Base-by-base conservation (phyloP, 768 basidiomycete genomes). In the Tricholoma sp. region DNA sequence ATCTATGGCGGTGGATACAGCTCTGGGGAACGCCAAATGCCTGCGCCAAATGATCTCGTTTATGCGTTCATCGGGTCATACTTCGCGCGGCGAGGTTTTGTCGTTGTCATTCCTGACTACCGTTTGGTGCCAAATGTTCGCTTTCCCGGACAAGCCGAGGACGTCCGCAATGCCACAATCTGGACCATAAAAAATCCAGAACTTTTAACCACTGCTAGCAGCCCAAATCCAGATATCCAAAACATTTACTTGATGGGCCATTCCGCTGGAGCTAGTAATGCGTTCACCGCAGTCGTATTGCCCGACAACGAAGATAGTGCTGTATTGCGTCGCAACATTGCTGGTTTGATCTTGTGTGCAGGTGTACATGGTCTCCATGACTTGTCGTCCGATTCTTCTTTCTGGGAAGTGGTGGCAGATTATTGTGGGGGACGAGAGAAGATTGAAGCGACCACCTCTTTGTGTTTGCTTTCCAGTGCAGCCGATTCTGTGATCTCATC, bases 101-200 rank as follows among this genome's bases (percentile, higher is more conserved):
- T 86, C 60, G 81, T 80, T n/a, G 71, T 87, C 61, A 82, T 89
- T 59, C 78, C 86, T 0, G 85, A 89, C 70, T 88, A 89, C 61
- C 81, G 84, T 0, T 78, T 89, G 39, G 79, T 79, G 4, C 86
- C 86, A 5, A 64, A 78, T 29, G 78, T 77, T 56, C 72, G 67
- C n/a, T 87, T 79, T 66, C 87, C 87, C 0, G 74, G 71, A 0
- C 74, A 79, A 0, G 77, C 76, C 0, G 76, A 83, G 60, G 86
- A 88, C 63, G 64, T 87, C 6, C 79, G 79, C 11, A 83, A 86
- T 59, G 84, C 86, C 10, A 63, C 85, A 6, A 62, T 74, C 19
- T 88, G 85, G 83, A 69, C 77, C 27, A 59, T 79, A 55, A 41
- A 72, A 34, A 67, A 84, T 55, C 52, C 69, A 0, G 62, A 71